A percentile compares a stretch with the other conserved stretches of the same genome.
phyloP scores from a whole-genome alignment of 1,284 basidiomycete species.

The Pascua guehoae region DNA sequence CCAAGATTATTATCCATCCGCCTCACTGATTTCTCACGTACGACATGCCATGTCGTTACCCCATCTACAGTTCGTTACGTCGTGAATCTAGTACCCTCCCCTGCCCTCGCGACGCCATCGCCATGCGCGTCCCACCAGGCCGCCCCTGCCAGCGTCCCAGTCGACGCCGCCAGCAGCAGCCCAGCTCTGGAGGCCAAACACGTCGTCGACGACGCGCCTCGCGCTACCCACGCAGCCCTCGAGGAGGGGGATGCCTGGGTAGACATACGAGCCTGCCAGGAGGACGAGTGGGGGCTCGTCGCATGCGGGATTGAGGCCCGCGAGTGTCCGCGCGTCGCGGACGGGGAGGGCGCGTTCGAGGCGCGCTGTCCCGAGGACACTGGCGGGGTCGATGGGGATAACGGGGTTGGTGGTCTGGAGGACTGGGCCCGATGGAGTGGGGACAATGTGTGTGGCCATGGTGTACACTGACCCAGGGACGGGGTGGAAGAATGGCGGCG shows the following conservation, averaged over 20 bases:
- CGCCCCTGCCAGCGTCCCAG: conserved; percentile 33
- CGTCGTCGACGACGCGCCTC: conserved; percentile 28
- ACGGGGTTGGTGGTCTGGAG: conserved; percentile 73
- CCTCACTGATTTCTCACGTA: too few species aligned
- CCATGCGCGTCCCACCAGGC: conserved; percentile 28
- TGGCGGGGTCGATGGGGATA: conserved; percentile 53
- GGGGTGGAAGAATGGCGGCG: conserved; percentile 29
- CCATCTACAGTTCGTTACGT: too few species aligned
- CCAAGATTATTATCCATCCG: too few species aligned
- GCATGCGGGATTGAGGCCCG: conserved; percentile 10
- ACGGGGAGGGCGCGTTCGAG: conserved; percentile 56
- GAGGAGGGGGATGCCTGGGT: conserved; percentile 49
- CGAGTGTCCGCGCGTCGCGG: conserved; percentile 15
- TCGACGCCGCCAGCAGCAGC: conserved; percentile 19
- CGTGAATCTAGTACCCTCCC: neutral
- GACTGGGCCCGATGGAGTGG: conserved; percentile 34
- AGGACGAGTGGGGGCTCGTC: conserved; percentile 21
- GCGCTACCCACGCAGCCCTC: conserved; percentile 50
- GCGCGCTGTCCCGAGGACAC: conserved; percentile 58
- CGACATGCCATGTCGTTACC: too few species aligned
- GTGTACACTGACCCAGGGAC: conserved; percentile 49
- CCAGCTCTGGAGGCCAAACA: conserved; percentile 11
- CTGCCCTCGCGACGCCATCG: conserved; percentile 20
- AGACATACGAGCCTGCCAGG: conserved; percentile 47
- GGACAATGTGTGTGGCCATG: conserved; percentile 63